Base-by-base conservation (phyloP, 2,329 filamentous ascomycete genomes). In the Trichoderma arundinaceum region DNA sequence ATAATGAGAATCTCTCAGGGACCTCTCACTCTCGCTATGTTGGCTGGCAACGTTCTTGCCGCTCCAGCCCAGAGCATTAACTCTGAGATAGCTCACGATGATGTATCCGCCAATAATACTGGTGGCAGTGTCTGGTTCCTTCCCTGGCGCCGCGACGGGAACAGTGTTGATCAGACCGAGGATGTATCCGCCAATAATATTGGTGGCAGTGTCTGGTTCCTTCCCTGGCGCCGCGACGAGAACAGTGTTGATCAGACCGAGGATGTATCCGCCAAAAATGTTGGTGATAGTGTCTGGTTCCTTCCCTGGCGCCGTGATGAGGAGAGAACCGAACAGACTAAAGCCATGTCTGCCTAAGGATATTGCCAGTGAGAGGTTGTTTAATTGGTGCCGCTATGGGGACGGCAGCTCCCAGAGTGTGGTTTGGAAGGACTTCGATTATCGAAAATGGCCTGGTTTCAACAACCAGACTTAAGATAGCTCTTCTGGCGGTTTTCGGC, bases 1-100 rank as follows among this genome's bases (percentile, higher is more conserved):
- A 44, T n/a, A 44, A 44, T 44, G 41, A 44, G n/a, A 44, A 44
- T 44, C 41, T 44, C 41, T 44, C 41, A 44, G n/a, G 41, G 41
- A 17, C n/a, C 41, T 44, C 41, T 44, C n/a, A 44, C n/a, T 44
- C 41, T 44, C 41, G 41, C 41, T 7, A 44, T 44, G n/a, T 44
- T 44, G n/a, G 41, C 41, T 19, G n/a, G 41, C n/a, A 44, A 17
- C n/a, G 41, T 44, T 44, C 41, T 44, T 44, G 41, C 41, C n/a
- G 41, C 41, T 44, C 41, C 41, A 44, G 41, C n/a, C 41, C 41
- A 44, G n/a, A 44, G 41, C n/a, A 44, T 44, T 44, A 19, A 44
- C 41, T 44, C 41, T 44, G 41, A 44, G n/a, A 44, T 44, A 44
- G n/a, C 41, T 44, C 41, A 44, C n/a, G 41, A 44, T 19, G 41